These are phyloP conservation scores for Chalaropsis ovoidea DNA, from an alignment of 2,329 filamentous ascomycete species.

Conservation along the genomic window DNA sequence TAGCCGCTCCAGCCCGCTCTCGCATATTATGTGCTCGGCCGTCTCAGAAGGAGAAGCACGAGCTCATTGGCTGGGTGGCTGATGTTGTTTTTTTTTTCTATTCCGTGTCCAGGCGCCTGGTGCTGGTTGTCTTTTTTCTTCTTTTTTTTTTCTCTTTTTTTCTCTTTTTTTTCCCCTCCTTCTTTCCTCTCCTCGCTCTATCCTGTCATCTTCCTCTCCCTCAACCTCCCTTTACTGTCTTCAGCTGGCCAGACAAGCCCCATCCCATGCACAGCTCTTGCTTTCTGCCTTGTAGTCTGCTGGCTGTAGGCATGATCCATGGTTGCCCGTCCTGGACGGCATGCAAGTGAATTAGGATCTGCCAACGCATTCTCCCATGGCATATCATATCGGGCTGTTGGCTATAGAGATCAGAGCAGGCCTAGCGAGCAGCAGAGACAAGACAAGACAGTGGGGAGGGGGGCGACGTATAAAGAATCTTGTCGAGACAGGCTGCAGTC, in stretches of 20 bases:
- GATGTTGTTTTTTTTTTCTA: neutral
- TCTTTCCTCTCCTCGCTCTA: neutral
- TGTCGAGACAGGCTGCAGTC: neutral
- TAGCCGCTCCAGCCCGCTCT: conserved; percentile 7
- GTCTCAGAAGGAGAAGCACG: conserved; percentile 1
- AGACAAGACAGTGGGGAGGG: neutral
- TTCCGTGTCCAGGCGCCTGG: neutral
- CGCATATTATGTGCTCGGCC: conserved; percentile 6
- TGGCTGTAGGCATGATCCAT: conserved; percentile 6
- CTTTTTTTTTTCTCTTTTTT: neutral
- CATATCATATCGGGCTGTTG: neutral
- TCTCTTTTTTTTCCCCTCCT: neutral
- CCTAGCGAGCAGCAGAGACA: neutral
- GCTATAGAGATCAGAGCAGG: neutral
- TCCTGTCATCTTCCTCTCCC: neutral
- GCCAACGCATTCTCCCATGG: conserved; percentile 12
- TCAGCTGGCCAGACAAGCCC: conserved; percentile 9
- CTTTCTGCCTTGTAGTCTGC: neutral
- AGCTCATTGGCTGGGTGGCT: conserved; percentile 1
- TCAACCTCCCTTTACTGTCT: neutral
- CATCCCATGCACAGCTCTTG: conserved; percentile 5
- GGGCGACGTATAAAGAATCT: neutral
- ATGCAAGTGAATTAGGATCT: conserved; percentile 13
- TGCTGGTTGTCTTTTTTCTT: neutral
- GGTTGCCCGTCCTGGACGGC: neutral